A percentile compares a stretch with the other conserved stretches of the same genome.
phyloP scores from a whole-genome alignment of 192 early-diverging fungal species.

The Backusella australiensis region DNA sequence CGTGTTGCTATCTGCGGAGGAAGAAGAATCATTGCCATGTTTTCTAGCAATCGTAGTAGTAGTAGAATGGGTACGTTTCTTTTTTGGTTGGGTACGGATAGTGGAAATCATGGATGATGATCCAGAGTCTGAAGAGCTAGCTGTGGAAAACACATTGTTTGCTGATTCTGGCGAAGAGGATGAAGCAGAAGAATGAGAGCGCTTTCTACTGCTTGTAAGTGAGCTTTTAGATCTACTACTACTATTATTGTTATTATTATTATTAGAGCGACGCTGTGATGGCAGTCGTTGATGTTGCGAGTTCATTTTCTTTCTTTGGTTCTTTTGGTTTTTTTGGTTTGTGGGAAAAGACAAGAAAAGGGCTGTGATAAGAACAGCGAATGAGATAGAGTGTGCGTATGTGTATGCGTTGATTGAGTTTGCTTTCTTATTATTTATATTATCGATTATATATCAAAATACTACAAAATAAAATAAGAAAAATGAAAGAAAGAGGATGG shows the following conservation, averaged over 20 bases:
- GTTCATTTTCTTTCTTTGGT: neutral
- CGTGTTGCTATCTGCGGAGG: neutral
- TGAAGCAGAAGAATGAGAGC: conserved; percentile 14
- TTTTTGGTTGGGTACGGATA: neutral
- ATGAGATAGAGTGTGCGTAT: neutral
- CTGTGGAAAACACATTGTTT: conserved; percentile 1
- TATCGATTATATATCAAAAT: neutral
- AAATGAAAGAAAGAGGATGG: neutral
- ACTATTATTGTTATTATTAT: neutral
- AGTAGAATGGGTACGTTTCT: neutral
- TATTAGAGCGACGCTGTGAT: neutral
- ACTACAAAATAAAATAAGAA: neutral
- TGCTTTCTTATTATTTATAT: neutral
- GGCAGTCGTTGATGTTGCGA: neutral
- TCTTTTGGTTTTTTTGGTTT: neutral
- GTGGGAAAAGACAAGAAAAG: neutral
- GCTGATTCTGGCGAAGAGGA: conserved; percentile 10
- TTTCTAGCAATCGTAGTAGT: neutral
- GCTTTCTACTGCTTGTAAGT: neutral
- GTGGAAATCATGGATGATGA: conserved; percentile 19
- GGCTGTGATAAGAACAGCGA: neutral
- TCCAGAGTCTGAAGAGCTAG: conserved; percentile 21
- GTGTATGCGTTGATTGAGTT: neutral
- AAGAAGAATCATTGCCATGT: neutral
- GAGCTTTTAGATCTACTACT: neutral